phyloP scores from a whole-genome alignment of 257 asterid genomes.

The Voacanga thouarsii region DNA sequence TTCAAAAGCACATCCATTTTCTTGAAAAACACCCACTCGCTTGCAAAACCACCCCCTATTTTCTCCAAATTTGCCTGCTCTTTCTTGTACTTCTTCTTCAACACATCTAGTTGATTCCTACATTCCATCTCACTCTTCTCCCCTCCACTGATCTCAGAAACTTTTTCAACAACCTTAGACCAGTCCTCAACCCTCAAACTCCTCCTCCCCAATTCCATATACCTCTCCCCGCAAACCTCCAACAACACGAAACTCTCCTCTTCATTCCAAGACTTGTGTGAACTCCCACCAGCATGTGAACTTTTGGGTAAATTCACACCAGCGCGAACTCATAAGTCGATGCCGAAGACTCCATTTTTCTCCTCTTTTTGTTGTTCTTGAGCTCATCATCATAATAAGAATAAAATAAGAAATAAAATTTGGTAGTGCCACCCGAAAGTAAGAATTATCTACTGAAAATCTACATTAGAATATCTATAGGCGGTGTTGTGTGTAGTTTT shows the following conservation, averaged over 20 bases:
- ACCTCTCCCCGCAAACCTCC: slow-evolving; percentile 87
- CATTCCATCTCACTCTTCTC: slow-evolving; percentile 60
- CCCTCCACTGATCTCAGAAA: slow-evolving; percentile 52
- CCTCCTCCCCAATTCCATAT: slow-evolving; percentile 60
- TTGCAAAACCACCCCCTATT: slow-evolving; percentile 42
- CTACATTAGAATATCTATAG: too few species aligned
- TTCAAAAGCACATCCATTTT: slow-evolving; percentile 75
- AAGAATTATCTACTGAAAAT: too few species aligned
- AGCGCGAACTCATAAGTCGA: slow-evolving; percentile 36
- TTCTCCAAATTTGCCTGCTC: slow-evolving; percentile 59
- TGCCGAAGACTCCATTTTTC: slow-evolving; percentile 61
- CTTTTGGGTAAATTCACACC: slow-evolving; percentile 6
- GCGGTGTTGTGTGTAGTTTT: too few species aligned
- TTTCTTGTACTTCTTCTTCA: slow-evolving; percentile 77
- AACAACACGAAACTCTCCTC: slow-evolving; percentile 59
- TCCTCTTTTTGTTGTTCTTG: slow-evolving; percentile 60
- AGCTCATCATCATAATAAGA: slow-evolving; percentile 37
- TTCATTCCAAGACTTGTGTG: slow-evolving; percentile 54
- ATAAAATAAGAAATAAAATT: too few species aligned
- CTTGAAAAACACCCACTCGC: slow-evolving; percentile 80
- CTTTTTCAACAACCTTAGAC: slow-evolving; percentile 67
- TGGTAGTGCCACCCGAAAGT: too few species aligned
- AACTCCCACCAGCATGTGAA: slow-evolving; percentile 10
- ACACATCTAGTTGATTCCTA: slow-evolving; percentile 60
- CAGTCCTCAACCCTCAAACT: slow-evolving; percentile 73